A percentile compares a stretch with the other conserved stretches of the same genome.
Conservation (phyloP, 2,329 filamentous ascomycete species). For the Venturia oleaginea region DNA sequence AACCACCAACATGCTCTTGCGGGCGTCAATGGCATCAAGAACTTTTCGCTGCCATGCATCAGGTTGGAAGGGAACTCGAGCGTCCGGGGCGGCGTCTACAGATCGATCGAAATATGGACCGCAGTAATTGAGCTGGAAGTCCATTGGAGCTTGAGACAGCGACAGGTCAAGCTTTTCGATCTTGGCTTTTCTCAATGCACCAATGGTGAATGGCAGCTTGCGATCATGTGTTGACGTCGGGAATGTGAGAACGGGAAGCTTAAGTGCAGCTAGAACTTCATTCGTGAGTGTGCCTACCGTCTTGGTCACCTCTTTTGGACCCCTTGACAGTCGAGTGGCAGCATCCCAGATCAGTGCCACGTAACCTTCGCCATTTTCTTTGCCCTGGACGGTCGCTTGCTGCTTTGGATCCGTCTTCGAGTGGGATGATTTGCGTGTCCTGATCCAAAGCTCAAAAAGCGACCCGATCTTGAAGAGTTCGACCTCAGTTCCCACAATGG, state of each 20-base stretch:
- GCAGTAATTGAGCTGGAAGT: slow-evolving; percentile 60
- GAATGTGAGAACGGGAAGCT: slow-evolving; percentile 29
- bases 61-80: slow-evolving; percentile 62
- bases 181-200: background rate
- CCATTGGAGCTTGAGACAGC: slow-evolving; percentile 17
- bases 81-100: slow-evolving; percentile 58
- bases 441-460: slow-evolving; percentile 6
- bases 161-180: background rate
- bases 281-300: slow-evolving; percentile 10
- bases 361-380: background rate
- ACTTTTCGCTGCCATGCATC: slow-evolving; percentile 70
- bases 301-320: slow-evolving; percentile 5
- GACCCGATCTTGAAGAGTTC: slow-evolving; percentile 11
- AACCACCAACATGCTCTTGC: slow-evolving; percentile 64
- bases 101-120: slow-evolving; percentile 69
- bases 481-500: slow-evolving; percentile 3
- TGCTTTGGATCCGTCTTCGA: background rate
- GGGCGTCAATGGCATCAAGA: slow-evolving; percentile 61
- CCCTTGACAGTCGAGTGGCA: background rate
- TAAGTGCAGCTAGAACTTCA: slow-evolving; percentile 20
- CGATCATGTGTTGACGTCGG: slow-evolving; percentile 26
- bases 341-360: slow-evolving; percentile 11
- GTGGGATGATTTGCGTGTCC: background rate
- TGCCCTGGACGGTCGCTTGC: background rate
- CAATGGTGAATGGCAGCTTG: slow-evolving; percentile 34